Percentiles rank a stretch among this genome's conserved stretches.
phyloP scores from a whole-genome alignment of 192 early-diverging fungal species.

The Fimicolochytrium jonesii region DNA sequence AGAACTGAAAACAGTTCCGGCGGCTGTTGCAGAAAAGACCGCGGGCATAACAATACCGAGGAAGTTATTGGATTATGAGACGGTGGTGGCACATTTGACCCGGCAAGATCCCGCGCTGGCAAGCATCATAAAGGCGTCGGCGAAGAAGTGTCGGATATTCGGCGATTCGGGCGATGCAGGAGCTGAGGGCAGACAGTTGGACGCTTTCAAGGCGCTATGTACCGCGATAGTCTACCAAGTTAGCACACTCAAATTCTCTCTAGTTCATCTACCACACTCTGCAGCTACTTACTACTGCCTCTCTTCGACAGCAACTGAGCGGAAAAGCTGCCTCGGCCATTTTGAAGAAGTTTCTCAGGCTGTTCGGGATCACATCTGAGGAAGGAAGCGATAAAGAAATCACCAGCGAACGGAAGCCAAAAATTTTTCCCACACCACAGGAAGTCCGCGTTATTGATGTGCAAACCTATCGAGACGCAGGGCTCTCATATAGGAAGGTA shows the following conservation, averaged over 20 bases:
- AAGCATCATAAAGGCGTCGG: neutral
- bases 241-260: neutral
- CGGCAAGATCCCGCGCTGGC: conserved; percentile 3
- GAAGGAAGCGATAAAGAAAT: too few relatives aligned
- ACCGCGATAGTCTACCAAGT: conserved; percentile 60
- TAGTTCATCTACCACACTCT: neutral
- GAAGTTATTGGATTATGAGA: conserved; percentile 7
- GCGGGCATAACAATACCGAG: neutral
- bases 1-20: neutral
- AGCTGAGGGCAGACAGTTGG: neutral
- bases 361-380: too few relatives aligned
- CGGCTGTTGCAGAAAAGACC: neutral
- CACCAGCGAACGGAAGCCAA: neutral
- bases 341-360: conserved; percentile 45
- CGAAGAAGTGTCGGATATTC: conserved; percentile 18
- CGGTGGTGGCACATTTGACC: conserved; percentile 6
- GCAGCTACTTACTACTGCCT: neutral
- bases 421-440: conserved; percentile 50
- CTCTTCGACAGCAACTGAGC: conserved; percentile 48
- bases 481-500: conserved; percentile 49
- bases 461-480: conserved; percentile 29
- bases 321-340: conserved; percentile 67
- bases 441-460: conserved; percentile 30
- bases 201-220: conserved; percentile 32
- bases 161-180: neutral